Evolutionary conservation across 2,329 filamentous ascomycete species (phyloP), one percentile per base, ranked within the genome.

Genomic region (Aureobasidium sp.): DNA sequence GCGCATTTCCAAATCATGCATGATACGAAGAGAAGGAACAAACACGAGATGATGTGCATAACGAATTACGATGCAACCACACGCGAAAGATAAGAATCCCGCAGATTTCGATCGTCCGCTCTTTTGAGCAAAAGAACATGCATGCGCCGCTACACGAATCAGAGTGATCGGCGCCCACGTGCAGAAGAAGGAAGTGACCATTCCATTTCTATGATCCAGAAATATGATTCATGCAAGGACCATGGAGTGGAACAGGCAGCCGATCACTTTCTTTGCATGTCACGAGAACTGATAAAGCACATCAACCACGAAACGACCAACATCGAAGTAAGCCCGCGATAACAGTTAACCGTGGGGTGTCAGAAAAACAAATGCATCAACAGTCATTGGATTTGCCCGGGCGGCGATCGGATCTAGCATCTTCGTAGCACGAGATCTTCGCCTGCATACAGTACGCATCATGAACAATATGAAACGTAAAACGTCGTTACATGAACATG

Each of bases 271-370:
- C 1, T 27, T 32, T 20, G 29, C 10, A 20, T 20, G n/a, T n/a
- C 27, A 29, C 44, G 29, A 51, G 34, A 51, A 51, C 9, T 26
- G 34, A 53, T 43, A 55, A 27, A 43, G 36, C 51, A 32, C 37
- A 15, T 43, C 37, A 55, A 55, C 51, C 51, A 55, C 51, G 51
- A 55, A 55, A 55, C 51, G 17, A 20, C 51, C 36, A 52, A 55
- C 51, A 43, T 55, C n/a, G 20, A 29, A 27, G 24, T 17, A 37
- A 37, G 9, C 24, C 20, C 36, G 24, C 24, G 36, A 55, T 43
- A 48, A 48, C 46, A 26, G 27, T 20, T 8, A 48, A 48, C 26
- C 46, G 32, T n/a, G n/a, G 27, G 2, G 15, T 15, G 26, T n/a
- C 15, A n/a, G 13, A 32, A 48, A 29, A 29, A 32, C 15, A 9